Percentiles rank a stretch among this genome's conserved stretches.
Conservation (phyloP, 345 rosid genomes). For the Eucalyptus tenuipes region DNA sequence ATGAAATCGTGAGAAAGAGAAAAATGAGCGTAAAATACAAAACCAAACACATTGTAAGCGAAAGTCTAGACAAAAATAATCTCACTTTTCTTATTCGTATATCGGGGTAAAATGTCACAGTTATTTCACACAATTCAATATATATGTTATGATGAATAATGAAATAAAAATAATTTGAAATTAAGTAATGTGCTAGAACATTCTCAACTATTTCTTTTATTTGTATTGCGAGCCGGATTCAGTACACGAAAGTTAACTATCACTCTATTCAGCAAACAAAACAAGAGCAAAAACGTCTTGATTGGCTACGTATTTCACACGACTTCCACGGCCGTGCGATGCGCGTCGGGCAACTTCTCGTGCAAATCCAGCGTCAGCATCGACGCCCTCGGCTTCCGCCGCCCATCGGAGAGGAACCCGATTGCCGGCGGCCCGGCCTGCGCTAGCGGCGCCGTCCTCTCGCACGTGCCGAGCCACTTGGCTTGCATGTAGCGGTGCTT, state of each 20-base stretch:
- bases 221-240: not conserved
- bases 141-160: not conserved
- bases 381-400: conserved; percentile 41
- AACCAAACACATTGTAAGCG: not conserved
- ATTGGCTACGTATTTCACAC: conserved; percentile 7
- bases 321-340: conserved; percentile 35
- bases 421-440: not conserved
- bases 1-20: not conserved
- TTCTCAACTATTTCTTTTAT: not conserved
- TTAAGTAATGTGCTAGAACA: not conserved
- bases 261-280: not conserved
- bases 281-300: not conserved
- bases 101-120: not conserved
- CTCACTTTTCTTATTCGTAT: not conserved
- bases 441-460: conserved; percentile 3
- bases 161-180: not conserved
- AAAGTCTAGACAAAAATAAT: not conserved
- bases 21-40: not conserved
- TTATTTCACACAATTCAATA: not conserved
- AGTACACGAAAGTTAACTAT: not conserved
- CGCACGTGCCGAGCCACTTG: conserved; percentile 58
- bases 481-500: conserved; percentile 78
- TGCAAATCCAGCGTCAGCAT: conserved; percentile 55
- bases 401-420: conserved; percentile 13
- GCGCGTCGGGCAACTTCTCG: conserved; percentile 22